phyloP scores from a whole-genome alignment of 345 rosid genomes.

The Lepidium didymum region DNA sequence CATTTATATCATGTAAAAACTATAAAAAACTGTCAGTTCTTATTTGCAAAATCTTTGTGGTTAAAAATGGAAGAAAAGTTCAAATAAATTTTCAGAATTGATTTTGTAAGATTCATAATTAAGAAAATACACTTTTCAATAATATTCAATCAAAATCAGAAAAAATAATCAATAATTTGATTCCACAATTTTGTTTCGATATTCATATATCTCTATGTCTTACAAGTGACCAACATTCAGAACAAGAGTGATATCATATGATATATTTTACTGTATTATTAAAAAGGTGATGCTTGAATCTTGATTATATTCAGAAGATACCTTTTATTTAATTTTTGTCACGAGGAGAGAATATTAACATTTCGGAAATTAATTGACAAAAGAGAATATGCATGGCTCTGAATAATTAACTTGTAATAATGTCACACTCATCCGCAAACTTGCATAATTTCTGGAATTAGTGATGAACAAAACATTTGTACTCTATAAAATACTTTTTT shows the following conservation, averaged over 20 bases:
- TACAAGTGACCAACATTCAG: not conserved
- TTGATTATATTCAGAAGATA: not conserved
- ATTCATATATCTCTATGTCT: not conserved
- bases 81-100: no score
- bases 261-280: not conserved
- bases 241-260: not conserved
- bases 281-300: not conserved
- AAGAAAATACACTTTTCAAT: not conserved
- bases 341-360: conserved; percentile 1
- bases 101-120: not conserved
- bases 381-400: not conserved
- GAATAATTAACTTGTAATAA: not conserved
- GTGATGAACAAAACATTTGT: not conserved
- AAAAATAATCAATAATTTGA: not conserved
- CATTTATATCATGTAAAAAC: no score
- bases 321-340: not conserved
- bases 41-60: no score
- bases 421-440: not conserved
- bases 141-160: not conserved
- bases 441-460: conserved; percentile 14
- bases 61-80: no score
- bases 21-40: no score
- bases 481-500: not conserved
- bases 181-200: not conserved
- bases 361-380: not conserved